Evolutionary conservation across 2,329 filamentous ascomycete species (phyloP).

Genomic region (Aspergillaceae sp.): DNA sequence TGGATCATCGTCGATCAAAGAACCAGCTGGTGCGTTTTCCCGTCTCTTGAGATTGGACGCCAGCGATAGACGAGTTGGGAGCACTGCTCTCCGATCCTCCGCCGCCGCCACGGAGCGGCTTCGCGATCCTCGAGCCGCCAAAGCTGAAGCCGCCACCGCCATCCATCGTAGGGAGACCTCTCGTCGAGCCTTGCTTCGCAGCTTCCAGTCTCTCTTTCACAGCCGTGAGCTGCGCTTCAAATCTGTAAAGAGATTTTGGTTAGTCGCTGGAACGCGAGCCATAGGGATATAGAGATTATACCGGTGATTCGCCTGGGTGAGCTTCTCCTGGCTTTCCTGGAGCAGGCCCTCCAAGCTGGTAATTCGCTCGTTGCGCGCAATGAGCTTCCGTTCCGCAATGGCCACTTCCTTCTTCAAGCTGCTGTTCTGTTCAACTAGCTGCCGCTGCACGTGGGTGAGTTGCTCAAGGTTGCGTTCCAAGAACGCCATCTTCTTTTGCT

Average conservation of each 20-base stretch:
- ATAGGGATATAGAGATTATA: constrained; percentile 36
- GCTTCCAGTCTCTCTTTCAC: constrained; percentile 97
- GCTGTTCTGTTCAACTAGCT: constrained; percentile 96
- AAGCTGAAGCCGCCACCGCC: constrained; percentile 66
- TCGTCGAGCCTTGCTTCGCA: constrained; percentile 83
- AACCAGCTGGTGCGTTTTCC: constrained; percentile 56
- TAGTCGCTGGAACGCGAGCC: background rate
- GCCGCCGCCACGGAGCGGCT: constrained; percentile 50
- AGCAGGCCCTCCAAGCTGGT: constrained; percentile 84
- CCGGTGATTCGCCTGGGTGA: constrained; percentile 95
- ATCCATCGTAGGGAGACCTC: constrained; percentile 61
- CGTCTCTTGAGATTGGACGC: constrained; percentile 59
- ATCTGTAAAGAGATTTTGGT: constrained; percentile 48
- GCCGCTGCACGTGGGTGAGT: constrained; percentile 90
- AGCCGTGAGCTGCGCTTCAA: constrained; percentile 91
- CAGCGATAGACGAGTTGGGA: constrained; percentile 26
- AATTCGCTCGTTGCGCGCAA: constrained; percentile 93
- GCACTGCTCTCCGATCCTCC: constrained; percentile 27
- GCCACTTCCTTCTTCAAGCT: constrained; percentile 98
- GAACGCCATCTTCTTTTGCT: constrained; percentile 99
- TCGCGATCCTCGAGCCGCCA: constrained; percentile 53
- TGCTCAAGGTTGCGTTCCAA: constrained; percentile 96
- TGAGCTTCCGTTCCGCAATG: constrained; percentile 94
- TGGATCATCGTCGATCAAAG: constrained; percentile 37
- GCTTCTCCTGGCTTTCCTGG: constrained; percentile 96